These are phyloP conservation scores for Candida smagusa DNA, from an alignment of 1,139 yeast species.

Conservation along the genomic window DNA sequence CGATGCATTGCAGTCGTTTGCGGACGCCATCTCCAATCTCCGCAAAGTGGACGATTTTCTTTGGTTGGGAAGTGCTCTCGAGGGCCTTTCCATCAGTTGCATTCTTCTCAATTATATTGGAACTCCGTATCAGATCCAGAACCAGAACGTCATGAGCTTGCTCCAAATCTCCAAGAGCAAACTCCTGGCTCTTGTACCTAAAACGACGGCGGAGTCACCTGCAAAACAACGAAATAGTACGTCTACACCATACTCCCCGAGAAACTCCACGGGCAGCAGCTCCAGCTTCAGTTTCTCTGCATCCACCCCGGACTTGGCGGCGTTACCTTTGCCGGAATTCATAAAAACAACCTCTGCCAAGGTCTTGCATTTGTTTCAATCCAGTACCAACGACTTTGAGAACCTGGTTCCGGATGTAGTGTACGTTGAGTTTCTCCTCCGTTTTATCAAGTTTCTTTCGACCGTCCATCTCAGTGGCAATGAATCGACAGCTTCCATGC, in stretches of 20 bases:
- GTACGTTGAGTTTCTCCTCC: constrained; percentile 66
- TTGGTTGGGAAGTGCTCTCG: constrained; percentile 87
- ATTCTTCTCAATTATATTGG: constrained; percentile 59
- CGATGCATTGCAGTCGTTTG: constrained; percentile 68
- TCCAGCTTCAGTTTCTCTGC: constrained; percentile 15
- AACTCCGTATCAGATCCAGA: constrained; percentile 60
- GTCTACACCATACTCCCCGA: constrained; percentile 23
- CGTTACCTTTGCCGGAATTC: constrained; percentile 44
- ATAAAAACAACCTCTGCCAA: constrained; percentile 45
- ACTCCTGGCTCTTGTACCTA: constrained; percentile 16
- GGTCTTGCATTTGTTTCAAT: constrained; percentile 54
- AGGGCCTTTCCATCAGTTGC: constrained; percentile 69
- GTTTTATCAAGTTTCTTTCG: constrained; percentile 63
- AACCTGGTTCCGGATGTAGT: constrained; percentile 84
- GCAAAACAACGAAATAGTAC: constrained; percentile 1
- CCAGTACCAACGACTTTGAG: constrained; percentile 57
- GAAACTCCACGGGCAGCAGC: constrained; percentile 30
- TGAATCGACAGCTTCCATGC: constrained; percentile 19
- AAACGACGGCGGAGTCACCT: constrained; percentile 3
- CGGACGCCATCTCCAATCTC: constrained; percentile 64
- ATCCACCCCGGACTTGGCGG: constrained; percentile 23
- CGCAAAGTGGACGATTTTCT: constrained; percentile 68
- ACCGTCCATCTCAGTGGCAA: constrained; percentile 47
- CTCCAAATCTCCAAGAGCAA: constrained; percentile 28
- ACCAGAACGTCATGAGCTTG: constrained; percentile 13